phyloP scores from a whole-genome alignment of 352 stramenopile genomes.

The Elongisporangium prolatum region DNA sequence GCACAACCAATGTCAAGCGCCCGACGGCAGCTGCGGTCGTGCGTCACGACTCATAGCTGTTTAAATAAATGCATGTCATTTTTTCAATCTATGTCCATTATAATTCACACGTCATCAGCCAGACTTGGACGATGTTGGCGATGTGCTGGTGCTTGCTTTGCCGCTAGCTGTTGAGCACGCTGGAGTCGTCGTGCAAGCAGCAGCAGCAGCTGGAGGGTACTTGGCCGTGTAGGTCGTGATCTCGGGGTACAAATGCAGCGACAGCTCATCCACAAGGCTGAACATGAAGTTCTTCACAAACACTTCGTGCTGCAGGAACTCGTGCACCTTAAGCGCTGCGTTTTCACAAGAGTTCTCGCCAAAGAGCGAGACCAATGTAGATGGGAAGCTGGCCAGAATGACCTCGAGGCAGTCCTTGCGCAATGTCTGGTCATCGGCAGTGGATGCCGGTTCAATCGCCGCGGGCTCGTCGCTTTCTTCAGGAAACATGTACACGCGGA shows the following conservation, averaged over 20 bases:
- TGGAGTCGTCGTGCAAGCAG: not conserved
- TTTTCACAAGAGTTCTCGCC: slow-evolving; percentile 71
- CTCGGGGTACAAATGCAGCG: slow-evolving; percentile 75
- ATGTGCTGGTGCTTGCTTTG: not conserved
- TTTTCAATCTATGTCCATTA: not conserved
- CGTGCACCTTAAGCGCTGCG: slow-evolving; percentile 77
- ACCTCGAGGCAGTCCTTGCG: slow-evolving; percentile 64
- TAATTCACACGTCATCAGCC: no score
- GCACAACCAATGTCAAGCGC: slow-evolving; percentile 34
- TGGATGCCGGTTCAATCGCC: slow-evolving; percentile 7
- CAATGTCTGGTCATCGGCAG: slow-evolving; percentile 42
- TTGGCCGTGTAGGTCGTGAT: slow-evolving; percentile 46
- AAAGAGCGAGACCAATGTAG: slow-evolving; percentile 69
- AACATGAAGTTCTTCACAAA: slow-evolving; percentile 86
- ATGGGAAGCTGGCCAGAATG: slow-evolving; percentile 66
- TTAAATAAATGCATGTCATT: slow-evolving; percentile 2
- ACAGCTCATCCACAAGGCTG: slow-evolving; percentile 69
- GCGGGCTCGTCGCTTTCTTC: slow-evolving; percentile 7
- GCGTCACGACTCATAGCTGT: slow-evolving; percentile 5
- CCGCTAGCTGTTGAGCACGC: slow-evolving; percentile 4
- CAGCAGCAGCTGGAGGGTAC: slow-evolving; percentile 1
- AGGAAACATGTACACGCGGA: slow-evolving; percentile 66
- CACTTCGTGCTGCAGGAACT: slow-evolving; percentile 85
- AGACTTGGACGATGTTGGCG: not conserved
- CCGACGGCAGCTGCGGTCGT: slow-evolving; percentile 37